Evolutionary conservation across 441 rosid genomes (phyloP), one percentile per base, ranked within the genome.

Genomic region (Metrosideros polymorpha): DNA sequence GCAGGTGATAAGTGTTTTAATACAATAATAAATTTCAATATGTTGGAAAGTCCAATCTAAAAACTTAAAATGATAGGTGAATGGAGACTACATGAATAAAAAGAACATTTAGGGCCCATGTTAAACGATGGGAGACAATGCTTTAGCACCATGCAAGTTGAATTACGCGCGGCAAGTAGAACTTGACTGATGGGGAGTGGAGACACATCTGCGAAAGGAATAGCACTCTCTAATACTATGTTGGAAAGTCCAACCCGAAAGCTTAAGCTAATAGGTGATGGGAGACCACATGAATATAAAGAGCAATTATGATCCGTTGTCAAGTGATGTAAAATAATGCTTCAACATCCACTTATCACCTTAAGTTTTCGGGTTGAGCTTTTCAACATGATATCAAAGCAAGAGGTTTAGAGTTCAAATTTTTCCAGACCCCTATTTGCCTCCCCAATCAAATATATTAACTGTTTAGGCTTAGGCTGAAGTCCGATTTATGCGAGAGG

Each of bases 211-310:
- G 1, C 9, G 0, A 66, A 66, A 32, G 25, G 13, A 7, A 19
- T 66, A 5, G 1, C 27, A 19, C 14, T 66, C 2, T 32, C 0
- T 17, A 6, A 32, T 18, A 32, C 0, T 0, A 12, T 32, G 9
- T 66, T 66, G 12, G 12, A 4, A 22, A 71, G 15, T 71, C 7
- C 0, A 24, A 71, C 0, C 2, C n/a, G 10, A 39, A 71, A 22
- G 5, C 6, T 39, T 22, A 39, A 22, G 10, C 0, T 22, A 1
- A 71, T 3, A 71, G 0, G 5, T 35, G 3, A 0, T 39, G 10
- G 1, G 0, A 71, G n/a, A 71, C 1, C 9, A 12, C 4, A 5
- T 39, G 9, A 71, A 71, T 39, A 22, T 39, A 39, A 71, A 19
- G 0, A 71, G 14, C 2, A 10, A 39, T 71, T 12, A 39, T 5